These are phyloP conservation scores for Berberis vulgaris DNA, from an alignment of 164 flowering plant genomes.

Conservation along the genomic window DNA sequence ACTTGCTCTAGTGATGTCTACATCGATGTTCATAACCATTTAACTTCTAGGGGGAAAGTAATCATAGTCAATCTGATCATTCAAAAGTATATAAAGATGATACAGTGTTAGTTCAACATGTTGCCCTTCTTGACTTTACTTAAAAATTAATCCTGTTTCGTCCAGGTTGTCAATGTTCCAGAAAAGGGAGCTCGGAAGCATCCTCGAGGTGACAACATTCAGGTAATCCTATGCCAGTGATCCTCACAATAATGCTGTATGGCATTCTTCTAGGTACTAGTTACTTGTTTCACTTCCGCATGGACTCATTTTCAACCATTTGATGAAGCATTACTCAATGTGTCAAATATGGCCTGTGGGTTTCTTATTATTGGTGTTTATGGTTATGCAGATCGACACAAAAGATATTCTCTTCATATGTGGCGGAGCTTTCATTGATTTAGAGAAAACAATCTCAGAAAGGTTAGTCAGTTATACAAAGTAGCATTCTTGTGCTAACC, in stretches of 20 bases:
- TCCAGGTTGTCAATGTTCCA: conserved; percentile 87
- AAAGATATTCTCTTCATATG: conserved; percentile 94
- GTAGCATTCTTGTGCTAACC: not conserved
- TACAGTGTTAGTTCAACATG: too few species aligned
- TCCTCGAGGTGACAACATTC: conserved; percentile 93
- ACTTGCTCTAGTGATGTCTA: too few species aligned
- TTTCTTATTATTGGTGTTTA: conserved; percentile 4
- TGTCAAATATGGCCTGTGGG: not conserved
- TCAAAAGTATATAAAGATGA: too few species aligned
- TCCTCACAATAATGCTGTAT: not conserved
- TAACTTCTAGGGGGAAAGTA: too few species aligned
- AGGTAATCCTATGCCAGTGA: conserved; percentile 36
- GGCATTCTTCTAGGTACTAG: not conserved
- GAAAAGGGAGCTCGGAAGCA: conserved; percentile 97
- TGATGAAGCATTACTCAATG: not conserved
- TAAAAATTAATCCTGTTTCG: not conserved
- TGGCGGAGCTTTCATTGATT: conserved; percentile 91
- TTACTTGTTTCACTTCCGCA: not conserved
- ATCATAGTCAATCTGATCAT: too few species aligned
- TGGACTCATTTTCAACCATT: too few species aligned
- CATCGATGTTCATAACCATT: too few species aligned
- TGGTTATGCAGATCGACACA: conserved; percentile 67
- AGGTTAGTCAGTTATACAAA: conserved; percentile 35
- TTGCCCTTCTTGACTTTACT: not conserved
- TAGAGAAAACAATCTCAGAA: conserved; percentile 93